Percentiles rank a stretch among this genome's conserved stretches.
These are phyloP conservation scores for Blastobotrys proliferans DNA, from an alignment of 1,139 yeast genomes.

Conservation along the genomic window DNA sequence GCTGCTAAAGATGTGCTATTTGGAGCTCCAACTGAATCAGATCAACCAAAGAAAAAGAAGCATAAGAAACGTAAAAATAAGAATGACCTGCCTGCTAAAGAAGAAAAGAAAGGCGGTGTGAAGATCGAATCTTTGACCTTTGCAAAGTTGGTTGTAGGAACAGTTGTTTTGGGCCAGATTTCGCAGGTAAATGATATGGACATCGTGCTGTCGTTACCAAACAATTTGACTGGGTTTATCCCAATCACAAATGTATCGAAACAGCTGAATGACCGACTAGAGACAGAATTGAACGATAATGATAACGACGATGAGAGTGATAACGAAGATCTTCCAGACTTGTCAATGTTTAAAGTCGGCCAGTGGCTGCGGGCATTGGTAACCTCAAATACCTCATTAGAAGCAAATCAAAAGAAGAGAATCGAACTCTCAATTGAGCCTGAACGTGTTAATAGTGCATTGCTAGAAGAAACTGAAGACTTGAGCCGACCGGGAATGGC, in stretches of 20 bases:
- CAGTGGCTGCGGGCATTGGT: slow-evolving; percentile 86
- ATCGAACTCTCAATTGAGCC: slow-evolving; percentile 78
- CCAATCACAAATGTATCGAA: slow-evolving; percentile 72
- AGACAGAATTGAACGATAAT: slow-evolving; percentile 41
- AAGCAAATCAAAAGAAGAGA: slow-evolving; percentile 44
- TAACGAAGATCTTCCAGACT: slow-evolving; percentile 28
- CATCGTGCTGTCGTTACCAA: slow-evolving; percentile 70
- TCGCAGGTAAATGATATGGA: slow-evolving; percentile 57
- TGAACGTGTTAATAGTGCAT: slow-evolving; percentile 54
- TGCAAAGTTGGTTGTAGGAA: slow-evolving; percentile 63
- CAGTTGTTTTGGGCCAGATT: slow-evolving; percentile 74
- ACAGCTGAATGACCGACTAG: slow-evolving; percentile 55
- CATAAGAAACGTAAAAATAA: slow-evolving; percentile 23
- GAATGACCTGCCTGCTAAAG: slow-evolving; percentile 15
- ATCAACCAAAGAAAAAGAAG: slow-evolving; percentile 19
- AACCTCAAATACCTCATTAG: slow-evolving; percentile 38
- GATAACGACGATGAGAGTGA: slow-evolving; percentile 34
- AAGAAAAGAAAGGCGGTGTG: slow-evolving; percentile 23
- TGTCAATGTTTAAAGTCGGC: slow-evolving; percentile 61
- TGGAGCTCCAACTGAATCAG: slow-evolving; percentile 36
- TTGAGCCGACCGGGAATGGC: slow-evolving; percentile 51
- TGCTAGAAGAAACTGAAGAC: slow-evolving; percentile 69
- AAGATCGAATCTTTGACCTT: slow-evolving; percentile 59
- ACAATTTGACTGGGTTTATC: slow-evolving; percentile 73
- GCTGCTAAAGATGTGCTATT: slow-evolving; percentile 84